phyloP scores from a whole-genome alignment of 2,329 filamentous ascomycete species.

The Bertia moriformis region DNA sequence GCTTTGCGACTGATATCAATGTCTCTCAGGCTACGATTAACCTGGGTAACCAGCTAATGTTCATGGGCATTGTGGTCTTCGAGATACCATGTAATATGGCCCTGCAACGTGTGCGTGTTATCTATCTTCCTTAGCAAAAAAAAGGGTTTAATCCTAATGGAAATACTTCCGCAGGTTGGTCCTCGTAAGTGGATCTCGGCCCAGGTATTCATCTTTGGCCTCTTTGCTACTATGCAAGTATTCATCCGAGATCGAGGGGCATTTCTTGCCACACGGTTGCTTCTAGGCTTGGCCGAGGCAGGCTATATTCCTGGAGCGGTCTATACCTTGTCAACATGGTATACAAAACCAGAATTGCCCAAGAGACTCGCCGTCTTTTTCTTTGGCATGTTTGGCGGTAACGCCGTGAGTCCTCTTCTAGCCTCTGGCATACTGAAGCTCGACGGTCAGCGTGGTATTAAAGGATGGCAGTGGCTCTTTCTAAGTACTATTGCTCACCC shows the following conservation, averaged over 20 bases:
- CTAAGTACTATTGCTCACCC: conserved; percentile 27
- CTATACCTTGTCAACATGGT: conserved; percentile 35
- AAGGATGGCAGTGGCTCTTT: conserved; percentile 36
- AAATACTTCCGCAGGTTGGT: conserved; percentile 16
- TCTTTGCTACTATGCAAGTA: conserved; percentile 27
- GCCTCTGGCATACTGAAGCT: conserved; percentile 30
- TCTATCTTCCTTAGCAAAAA: too few species aligned
- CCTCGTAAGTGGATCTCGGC: conserved; percentile 30
- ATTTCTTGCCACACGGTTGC: conserved; percentile 25
- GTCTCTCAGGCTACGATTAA: too few species aligned
- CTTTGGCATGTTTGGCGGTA: conserved; percentile 35
- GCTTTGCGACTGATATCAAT: too few species aligned
- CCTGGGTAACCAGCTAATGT: too few species aligned
- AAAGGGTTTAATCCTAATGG: too few species aligned
- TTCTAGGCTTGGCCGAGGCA: conserved; percentile 31
- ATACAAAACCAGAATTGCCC: conserved; percentile 26
- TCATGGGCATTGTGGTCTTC: too few species aligned
- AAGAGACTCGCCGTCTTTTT: conserved; percentile 33
- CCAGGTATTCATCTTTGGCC: conserved; percentile 31
- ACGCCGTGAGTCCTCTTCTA: conserved; percentile 30
- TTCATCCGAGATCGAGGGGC: conserved; percentile 24
- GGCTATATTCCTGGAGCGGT: conserved; percentile 35
- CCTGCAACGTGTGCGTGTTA: too few species aligned
- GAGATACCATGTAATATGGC: too few species aligned
- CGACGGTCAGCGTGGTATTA: conserved; percentile 20